Evolutionary conservation across 2,329 filamentous ascomycete genomes (phyloP), one percentile per base, ranked within the genome.

Genomic region (Sporothrix schenckii): DNA sequence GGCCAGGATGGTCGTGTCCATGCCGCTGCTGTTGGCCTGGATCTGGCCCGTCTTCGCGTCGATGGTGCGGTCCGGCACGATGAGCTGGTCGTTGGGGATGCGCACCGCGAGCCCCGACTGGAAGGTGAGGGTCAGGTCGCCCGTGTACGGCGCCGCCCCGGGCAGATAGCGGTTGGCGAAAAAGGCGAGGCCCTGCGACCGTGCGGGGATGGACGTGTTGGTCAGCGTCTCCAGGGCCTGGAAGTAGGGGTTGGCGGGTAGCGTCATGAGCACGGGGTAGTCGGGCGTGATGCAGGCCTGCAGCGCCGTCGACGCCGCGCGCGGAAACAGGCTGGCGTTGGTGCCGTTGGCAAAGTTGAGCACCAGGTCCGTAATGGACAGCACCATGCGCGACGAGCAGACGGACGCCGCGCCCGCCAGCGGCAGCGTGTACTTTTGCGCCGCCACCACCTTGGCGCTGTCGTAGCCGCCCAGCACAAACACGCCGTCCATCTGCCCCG

Each of bases 321-420:
- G n/a, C 11, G 71, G 63, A 11, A 77, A 76, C 34, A 80, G 73
- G 67, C 77, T 78, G 47, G 66, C 70, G n/a, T 78, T 72, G 47
- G 76, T 78, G 30, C 77, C 77, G 72, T 78, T 79, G 1, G 75
- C 74, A 72, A 77, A 78, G 72, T 78, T 76, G 70, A 79, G 73
- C 30, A 73, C 70, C 10, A 79, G 75, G 69, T 79, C 76, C 41
- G 72, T 71, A 34, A 79, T 76, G 44, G 73, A 71, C 30, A 77
- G 72, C 3, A 77, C 34, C 75, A 79, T 75, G 24, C 73, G 73
- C 34, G 77, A 77, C 14, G 72, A 16, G 70, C 77, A 79, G 3
- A 14, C 34, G n/a, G 39, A 67, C 34, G 49, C 68, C 27, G 56
- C 66, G 4, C 49, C n/a, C 3, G 72, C 73, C 63, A 78, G 72